Conservation (phyloP, 228 moss, liverwort and hornwort genomes). For the Sphagnum fallax region DNA sequence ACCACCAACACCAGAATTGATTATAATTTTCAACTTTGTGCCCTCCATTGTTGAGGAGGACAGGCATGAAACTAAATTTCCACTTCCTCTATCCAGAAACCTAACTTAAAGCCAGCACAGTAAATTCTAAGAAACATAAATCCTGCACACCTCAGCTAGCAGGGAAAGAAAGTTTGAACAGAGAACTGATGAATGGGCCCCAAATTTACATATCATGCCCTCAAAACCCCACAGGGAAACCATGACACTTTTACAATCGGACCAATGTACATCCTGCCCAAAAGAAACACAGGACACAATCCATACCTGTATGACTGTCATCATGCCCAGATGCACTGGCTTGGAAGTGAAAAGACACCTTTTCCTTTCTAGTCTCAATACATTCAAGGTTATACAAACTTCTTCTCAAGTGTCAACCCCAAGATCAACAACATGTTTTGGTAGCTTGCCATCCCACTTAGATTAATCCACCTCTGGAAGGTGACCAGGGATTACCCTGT, state of each 20-base stretch:
- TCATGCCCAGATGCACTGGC: slow-evolving; percentile 8
- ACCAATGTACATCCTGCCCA: too few relatives aligned
- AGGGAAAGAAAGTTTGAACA: too few relatives aligned
- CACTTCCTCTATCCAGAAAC: too few relatives aligned
- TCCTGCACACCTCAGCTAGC: too few relatives aligned
- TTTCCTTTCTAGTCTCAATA: slow-evolving; percentile 6
- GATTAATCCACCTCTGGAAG: background rate
- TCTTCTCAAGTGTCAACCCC: slow-evolving; percentile 7
- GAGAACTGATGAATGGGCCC: background rate
- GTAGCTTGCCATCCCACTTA: slow-evolving; percentile 1
- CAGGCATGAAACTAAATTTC: too few relatives aligned
- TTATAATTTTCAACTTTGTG: background rate
- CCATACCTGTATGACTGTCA: slow-evolving; percentile 23
- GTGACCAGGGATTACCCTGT: background rate
- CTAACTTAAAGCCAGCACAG: too few relatives aligned
- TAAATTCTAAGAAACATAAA: too few relatives aligned
- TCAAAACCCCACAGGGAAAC: too few relatives aligned
- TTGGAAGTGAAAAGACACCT: slow-evolving; percentile 1
- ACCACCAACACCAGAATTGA: slow-evolving; percentile 6
- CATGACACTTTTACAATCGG: too few relatives aligned
- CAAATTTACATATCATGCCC: too few relatives aligned
- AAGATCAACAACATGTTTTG: slow-evolving; percentile 34
- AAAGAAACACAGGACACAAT: background rate
- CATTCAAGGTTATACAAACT: slow-evolving; percentile 1
- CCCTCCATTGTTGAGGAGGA: too few relatives aligned